Evolutionary conservation across 768 basidiomycete species (phyloP).

Genomic region (Asterophora parasitica): DNA sequence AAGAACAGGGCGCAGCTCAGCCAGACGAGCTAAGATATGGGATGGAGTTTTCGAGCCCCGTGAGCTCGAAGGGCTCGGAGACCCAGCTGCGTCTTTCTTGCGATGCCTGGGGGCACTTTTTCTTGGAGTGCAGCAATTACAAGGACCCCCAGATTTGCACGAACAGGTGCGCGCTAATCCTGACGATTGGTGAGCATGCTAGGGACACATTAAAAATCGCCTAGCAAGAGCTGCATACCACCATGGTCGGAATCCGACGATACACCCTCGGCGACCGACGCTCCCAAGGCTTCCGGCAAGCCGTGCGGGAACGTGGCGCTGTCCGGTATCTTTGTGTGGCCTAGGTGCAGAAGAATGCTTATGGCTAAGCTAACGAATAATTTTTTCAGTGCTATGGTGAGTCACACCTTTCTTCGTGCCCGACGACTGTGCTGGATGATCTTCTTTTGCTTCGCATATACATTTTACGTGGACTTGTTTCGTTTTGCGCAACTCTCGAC

Average conservation of each 20-base stretch:
- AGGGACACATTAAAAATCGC: conserved; percentile 31
- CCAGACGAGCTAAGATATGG: conserved; percentile 55
- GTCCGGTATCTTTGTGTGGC: conserved; percentile 54
- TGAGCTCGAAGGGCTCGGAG: conserved; percentile 4
- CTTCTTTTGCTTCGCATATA: conserved; percentile 73
- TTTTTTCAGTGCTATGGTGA: conserved; percentile 9
- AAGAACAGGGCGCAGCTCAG: conserved; percentile 65
- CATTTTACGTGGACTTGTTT: conserved; percentile 87
- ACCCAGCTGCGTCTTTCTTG: conserved; percentile 22
- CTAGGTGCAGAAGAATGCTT: conserved; percentile 40
- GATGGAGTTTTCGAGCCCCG: conserved; percentile 28
- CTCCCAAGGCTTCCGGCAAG: conserved; percentile 65
- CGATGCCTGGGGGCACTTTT: conserved; percentile 34
- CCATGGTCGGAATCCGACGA: conserved; percentile 59
- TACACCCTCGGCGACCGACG: conserved; percentile 55
- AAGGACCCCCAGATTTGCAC: conserved; percentile 50
- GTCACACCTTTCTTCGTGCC: conserved; percentile 63
- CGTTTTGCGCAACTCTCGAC: conserved; percentile 79
- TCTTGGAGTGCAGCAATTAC: conserved; percentile 55
- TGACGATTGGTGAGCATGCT: conserved; percentile 44
- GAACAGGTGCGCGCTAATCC: conserved; percentile 35
- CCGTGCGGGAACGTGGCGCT: conserved; percentile 80
- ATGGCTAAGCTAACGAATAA: conserved; percentile 37
- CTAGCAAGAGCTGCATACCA: conserved; percentile 53
- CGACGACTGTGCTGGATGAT: conserved; percentile 40